Evolutionary conservation across 352 stramenopile species (phyloP), one percentile per base, ranked within the genome.

Genomic region (Phytopythium sindhum): DNA sequence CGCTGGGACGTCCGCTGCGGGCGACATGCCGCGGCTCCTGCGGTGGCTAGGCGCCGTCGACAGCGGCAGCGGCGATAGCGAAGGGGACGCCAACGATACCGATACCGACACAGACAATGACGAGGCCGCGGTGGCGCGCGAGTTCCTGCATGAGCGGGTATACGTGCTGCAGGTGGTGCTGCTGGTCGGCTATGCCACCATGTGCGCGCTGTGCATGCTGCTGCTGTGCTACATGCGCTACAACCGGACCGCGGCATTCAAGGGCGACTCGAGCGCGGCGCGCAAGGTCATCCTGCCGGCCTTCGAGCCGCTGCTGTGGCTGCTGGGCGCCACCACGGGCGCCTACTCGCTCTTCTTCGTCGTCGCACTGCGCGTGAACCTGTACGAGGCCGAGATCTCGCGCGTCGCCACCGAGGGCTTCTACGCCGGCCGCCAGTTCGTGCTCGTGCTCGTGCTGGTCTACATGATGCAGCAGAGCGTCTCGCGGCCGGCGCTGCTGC

Each of bases 241-340:
- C 58, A 73, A 74, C 41, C 68, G 74, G 1, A 53, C 56, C 10
- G 64, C 66, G 6, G 71, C 71, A 10, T 75, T 80, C 61, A 63
- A 64, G 28, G 74, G 72, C 21, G 69, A 74, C 54, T 31, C 55
- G 8, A 57, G 31, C 9, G 74, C 74, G 1, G 74, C 71, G 4
- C 58, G 70, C 28, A 77, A 81, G 68, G 52, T 74, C 37, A 65
- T 83, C 28, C 50, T 83, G 11, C 75, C 75, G 23, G 66, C 75
- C 17, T 83, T 77, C 45, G 74, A 81, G 57, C 72, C 74, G 37
- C 51, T 81, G 58, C 63, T 81, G 14, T 77, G 69, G 67, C 66
- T 78, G n/a, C 60, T 81, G 42, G 64, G 53, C 3, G 55, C 58
- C 23, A 55, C 60, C 17, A 74, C 70, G 26, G 68, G 62, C 21